Percentiles rank a stretch among this genome's conserved stretches.
These are phyloP conservation scores for Ogataea pini DNA, from an alignment of 805 yeast species.

Conservation along the genomic window DNA sequence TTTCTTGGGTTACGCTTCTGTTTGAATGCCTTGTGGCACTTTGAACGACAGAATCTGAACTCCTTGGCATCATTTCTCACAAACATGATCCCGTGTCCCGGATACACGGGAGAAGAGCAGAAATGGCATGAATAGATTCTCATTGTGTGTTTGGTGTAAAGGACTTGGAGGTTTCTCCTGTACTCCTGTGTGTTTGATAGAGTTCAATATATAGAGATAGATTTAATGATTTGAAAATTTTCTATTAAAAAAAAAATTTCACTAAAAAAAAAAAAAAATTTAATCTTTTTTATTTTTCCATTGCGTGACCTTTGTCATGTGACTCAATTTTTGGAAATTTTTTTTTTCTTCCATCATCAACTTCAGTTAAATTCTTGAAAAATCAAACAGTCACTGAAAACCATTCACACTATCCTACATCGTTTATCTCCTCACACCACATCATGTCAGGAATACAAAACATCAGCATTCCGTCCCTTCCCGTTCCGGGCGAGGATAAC, in stretches of 20 bases:
- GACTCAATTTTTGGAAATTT: not conserved
- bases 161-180: not conserved
- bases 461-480: slow-evolving; percentile 56
- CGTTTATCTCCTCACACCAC: not conserved
- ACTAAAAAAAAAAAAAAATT: slow-evolving; percentile 3
- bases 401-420: not conserved
- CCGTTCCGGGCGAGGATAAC: slow-evolving; percentile 54
- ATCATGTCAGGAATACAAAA: slow-evolving; percentile 33
- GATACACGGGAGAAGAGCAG: slow-evolving; percentile 95
- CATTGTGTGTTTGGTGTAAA: slow-evolving; percentile 45
- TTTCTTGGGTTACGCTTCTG: slow-evolving; percentile 98
- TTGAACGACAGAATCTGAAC: slow-evolving; percentile 95
- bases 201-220: too few relatives aligned
- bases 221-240: not conserved
- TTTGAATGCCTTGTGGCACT: slow-evolving; percentile 96
- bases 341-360: not conserved
- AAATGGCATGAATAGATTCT: slow-evolving; percentile 92
- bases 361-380: not conserved
- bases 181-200: too few relatives aligned
- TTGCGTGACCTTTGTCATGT: not conserved
- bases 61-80: slow-evolving; percentile 98
- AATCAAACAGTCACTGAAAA: too few relatives aligned
- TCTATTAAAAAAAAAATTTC: slow-evolving; percentile 1
- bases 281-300: not conserved
- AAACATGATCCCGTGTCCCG: slow-evolving; percentile 94